These are phyloP conservation scores for Sanghuangporus weigelae DNA, from an alignment of 1,284 basidiomycete species.

Conservation along the genomic window DNA sequence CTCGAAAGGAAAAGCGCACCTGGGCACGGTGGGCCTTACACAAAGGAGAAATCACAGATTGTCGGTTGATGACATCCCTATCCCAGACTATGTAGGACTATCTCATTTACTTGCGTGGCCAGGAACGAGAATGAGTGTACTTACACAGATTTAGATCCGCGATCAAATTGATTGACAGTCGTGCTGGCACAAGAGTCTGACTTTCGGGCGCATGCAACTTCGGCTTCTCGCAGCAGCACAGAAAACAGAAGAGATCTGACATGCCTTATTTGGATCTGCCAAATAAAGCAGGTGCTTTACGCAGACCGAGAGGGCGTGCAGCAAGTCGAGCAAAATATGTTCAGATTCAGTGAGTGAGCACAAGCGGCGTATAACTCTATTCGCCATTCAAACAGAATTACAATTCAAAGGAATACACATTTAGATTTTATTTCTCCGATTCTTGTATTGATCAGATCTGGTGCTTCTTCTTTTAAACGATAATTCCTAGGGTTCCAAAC, in stretches of 20 bases:
- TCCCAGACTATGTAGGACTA: no score
- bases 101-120: background rate
- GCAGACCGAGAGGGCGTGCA: background rate
- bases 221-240: background rate
- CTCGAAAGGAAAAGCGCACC: no score
- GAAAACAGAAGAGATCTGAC: background rate
- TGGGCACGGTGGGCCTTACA: no score
- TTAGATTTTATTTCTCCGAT: background rate
- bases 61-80: background rate
- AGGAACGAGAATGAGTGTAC: background rate
- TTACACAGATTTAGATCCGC: background rate
- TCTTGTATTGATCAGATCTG: background rate
- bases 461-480: background rate
- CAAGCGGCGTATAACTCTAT: background rate
- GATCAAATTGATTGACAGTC: background rate
- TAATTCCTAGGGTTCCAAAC: slow-evolving; percentile 56
- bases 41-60: no score
- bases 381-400: background rate
- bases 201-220: background rate
- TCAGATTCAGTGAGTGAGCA: background rate
- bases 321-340: background rate
- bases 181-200: background rate
- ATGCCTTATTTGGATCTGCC: background rate
- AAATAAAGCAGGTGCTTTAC: background rate
- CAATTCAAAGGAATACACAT: background rate